Base-by-base conservation (phyloP, 208 protist genomes). In the Trypanosoma melophagium region DNA sequence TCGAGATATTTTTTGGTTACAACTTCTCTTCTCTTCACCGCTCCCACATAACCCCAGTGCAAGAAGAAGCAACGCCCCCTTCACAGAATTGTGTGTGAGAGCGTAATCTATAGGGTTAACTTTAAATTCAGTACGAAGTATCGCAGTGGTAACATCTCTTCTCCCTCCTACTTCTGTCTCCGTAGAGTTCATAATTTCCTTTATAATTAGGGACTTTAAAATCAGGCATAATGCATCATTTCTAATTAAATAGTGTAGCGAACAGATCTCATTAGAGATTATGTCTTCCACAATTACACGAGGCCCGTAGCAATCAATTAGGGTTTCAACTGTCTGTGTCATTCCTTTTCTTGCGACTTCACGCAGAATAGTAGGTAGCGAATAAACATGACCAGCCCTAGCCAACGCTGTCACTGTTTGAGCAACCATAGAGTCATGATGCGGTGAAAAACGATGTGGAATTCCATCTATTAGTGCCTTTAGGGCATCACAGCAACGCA, bases 301-400 rank as follows among this genome's bases (percentile, higher is more conserved):
- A 9, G 66, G 44, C 16, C 88, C 88, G 66, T 94, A 94, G 69
- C 79, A 84, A 55, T 87, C 77, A 19, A 91, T 38, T 0, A 94
- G 53, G 13, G 74, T 71, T 28, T 72, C 22, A 38, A 82, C 78
- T n/a, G 77, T 75, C 28, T 60, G 54, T 50, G 68, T 10, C n/a
- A 89, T 52, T 38, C 79, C 71, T 22, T 82, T 77, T 13, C 61
- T 62, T 10, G 77, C 76, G 35, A 85, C 88, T 8, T 53, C 49
- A 16, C 83, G 81, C 24, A 89, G 60, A 22, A 83, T 76, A 19
- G 61, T 57, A 3, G 77, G 77, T 25, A 70, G 89, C 4, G 76
- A 68, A 51, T 80, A 84, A 21, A 79, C 78, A 69, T 91, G 83
- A 1, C 84, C 84, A 13, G 81, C 80, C 17, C 67, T 69, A n/a